phyloP scores from a whole-genome alignment of 768 basidiomycete genomes.

The Mycena crocata region DNA sequence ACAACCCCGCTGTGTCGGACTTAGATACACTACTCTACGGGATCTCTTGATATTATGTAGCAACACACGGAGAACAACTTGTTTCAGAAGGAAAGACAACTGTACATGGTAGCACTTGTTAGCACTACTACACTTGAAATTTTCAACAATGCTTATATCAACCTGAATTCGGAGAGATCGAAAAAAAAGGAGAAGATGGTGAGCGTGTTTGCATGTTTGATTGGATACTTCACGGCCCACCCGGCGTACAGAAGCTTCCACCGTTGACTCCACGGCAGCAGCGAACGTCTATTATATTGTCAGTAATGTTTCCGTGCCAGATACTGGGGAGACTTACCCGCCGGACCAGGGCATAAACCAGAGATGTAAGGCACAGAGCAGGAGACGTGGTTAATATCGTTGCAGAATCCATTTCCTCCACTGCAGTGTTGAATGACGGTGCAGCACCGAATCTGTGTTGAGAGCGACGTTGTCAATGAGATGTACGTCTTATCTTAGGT shows the following conservation, averaged over 20 bases:
- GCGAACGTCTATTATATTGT: not conserved
- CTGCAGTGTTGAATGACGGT: not conserved
- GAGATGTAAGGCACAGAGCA: not conserved
- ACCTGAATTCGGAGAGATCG: no score
- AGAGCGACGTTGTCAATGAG: not conserved
- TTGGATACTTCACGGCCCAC: not conserved
- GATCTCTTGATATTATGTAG: no score
- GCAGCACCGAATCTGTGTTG: not conserved
- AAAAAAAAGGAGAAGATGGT: no score
- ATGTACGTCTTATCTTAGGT: not conserved
- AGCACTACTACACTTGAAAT: no score
- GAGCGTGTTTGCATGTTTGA: not conserved
- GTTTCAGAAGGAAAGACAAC: no score
- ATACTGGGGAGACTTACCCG: not conserved
- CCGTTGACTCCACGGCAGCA: not conserved
- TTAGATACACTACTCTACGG: no score
- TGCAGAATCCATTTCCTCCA: not conserved
- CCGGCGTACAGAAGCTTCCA: not conserved
- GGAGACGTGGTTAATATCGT: not conserved
- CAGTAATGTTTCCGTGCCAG: not conserved
- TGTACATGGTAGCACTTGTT: no score
- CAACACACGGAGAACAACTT: no score
- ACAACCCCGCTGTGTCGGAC: no score
- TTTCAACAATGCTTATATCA: no score
- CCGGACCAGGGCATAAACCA: not conserved